Evolutionary conservation across 1,284 basidiomycete genomes (phyloP).

Genomic region (Rhodotorula sp.): DNA sequence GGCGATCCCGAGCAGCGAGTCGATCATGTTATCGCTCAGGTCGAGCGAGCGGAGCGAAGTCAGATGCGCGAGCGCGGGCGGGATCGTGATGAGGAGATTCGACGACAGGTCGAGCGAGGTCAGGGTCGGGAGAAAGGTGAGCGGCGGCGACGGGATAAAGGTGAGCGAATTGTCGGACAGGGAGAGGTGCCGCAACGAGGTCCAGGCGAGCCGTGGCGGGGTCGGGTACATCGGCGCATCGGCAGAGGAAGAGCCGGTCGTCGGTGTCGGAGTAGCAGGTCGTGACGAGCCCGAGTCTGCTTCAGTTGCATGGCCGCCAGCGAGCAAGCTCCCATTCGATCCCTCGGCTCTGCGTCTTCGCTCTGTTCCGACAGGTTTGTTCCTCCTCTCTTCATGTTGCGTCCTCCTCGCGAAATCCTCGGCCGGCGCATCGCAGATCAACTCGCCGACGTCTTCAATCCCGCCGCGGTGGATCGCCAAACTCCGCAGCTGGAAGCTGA

Average conservation of each 20-base stretch:
- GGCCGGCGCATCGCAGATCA: slow-evolving; percentile 72
- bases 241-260: slow-evolving; percentile 50
- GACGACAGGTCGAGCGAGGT: slow-evolving; percentile 51
- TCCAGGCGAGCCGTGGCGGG: slow-evolving; percentile 71
- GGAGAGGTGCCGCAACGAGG: slow-evolving; percentile 71
- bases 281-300: too few relatives aligned
- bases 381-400: slow-evolving; percentile 18
- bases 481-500: slow-evolving; percentile 68
- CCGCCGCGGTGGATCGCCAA: slow-evolving; percentile 74
- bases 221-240: slow-evolving; percentile 31
- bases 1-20: slow-evolving; percentile 86
- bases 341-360: slow-evolving; percentile 46
- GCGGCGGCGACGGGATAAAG: slow-evolving; percentile 63
- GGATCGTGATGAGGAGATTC: slow-evolving; percentile 55
- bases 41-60: slow-evolving; percentile 82
- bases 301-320: neutral
- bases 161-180: slow-evolving; percentile 79
- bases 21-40: slow-evolving; percentile 92
- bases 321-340: slow-evolving; percentile 37
- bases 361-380: slow-evolving; percentile 14
- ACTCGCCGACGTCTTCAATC: slow-evolving; percentile 75
- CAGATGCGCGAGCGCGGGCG: slow-evolving; percentile 65
- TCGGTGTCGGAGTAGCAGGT: slow-evolving; percentile 41
- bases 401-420: slow-evolving; percentile 67
- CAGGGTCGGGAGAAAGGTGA: slow-evolving; percentile 57